Evolutionary conservation across 1,139 yeast species (phyloP), one percentile per base, ranked within the genome.

Genomic region (Arxiozyma slooffiae): DNA sequence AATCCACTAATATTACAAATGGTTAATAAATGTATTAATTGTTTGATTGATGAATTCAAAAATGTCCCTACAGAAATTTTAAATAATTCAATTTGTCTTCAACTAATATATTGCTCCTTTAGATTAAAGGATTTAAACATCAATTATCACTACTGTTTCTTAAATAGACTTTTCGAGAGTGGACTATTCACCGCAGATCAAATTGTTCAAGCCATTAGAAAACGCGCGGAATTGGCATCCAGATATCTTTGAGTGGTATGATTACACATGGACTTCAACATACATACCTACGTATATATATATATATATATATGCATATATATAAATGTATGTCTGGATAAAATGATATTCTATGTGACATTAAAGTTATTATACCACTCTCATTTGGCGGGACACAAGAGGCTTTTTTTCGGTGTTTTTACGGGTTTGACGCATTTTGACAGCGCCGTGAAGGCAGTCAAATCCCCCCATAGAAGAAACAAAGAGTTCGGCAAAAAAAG

Each of bases 21-120:
- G 47, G 58, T 63, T 36, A 56, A 59, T 38, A 55, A 57, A 38
- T 60, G 67, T 50, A 44, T 58, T 1, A 47, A 53, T 7, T 53
- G 49, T 42, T 48, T 62, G 41, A 47, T 61, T 3, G 38, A 51
- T 18, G 61, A 61, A 24, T 53, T 57, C 37, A 41, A 44, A 2
- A 50, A 51, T 7, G 53, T 53, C 52, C 22, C 44, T 48, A 22
- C 41, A 52, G 36, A 49, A 24, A 22, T 44, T 7, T 45, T 63
- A 6, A 59, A 59, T n/a, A 66, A 62, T 22, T 63, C 67, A 1
- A 62, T 64, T 8, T 63, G 68, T 47, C 52, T 66, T 37, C 70
- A 67, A 50, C 47, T 67, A 21, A 60, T 67, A 3, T 67, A 67
- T 49, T 67, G 70, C 48, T 65, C 69, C 2, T 67, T 65, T 56